Conservation (phyloP, 495 filamentous ascomycete species). For the Podospora pseudocomata region DNA sequence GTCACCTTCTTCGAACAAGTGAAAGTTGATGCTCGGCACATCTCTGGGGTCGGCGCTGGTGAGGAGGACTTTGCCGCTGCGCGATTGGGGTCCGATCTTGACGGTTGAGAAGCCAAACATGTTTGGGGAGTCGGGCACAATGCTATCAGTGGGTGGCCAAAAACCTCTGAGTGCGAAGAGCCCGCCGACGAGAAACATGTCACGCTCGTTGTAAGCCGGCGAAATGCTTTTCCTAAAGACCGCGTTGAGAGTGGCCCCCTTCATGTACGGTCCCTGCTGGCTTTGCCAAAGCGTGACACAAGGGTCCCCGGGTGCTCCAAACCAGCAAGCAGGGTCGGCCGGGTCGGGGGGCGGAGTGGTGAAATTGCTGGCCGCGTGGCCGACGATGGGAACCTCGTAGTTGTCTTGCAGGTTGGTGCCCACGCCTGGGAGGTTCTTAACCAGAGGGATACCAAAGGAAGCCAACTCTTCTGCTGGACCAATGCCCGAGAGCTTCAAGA, state of each 20-base stretch:
- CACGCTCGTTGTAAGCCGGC: conserved; percentile 9
- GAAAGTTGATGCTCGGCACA: conserved; percentile 42
- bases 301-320: conserved; percentile 22
- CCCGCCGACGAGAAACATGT: conserved; percentile 30
- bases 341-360: conserved; percentile 18
- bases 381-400: conserved; percentile 35
- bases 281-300: conserved; percentile 18
- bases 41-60: conserved; percentile 39
- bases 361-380: conserved; percentile 18
- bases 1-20: conserved; percentile 37
- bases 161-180: conserved; percentile 34
- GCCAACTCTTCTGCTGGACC: conserved; percentile 48
- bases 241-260: conserved; percentile 11
- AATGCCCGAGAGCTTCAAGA: conserved; percentile 55
- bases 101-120: conserved; percentile 20
- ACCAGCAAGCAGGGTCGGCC: conserved; percentile 19
- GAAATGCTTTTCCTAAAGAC: conserved; percentile 9
- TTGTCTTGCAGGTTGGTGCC: conserved; percentile 57
- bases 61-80: conserved; percentile 38
- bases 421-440: conserved; percentile 51
- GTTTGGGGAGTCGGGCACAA: conserved; percentile 6
- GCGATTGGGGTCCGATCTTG: conserved; percentile 29
- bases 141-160: conserved; percentile 21
- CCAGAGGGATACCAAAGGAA: conserved; percentile 45
- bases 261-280: conserved; percentile 8